Evolutionary conservation across 108 stramenopile genomes (phyloP).

Genomic region (Schizochytrium sp.): DNA sequence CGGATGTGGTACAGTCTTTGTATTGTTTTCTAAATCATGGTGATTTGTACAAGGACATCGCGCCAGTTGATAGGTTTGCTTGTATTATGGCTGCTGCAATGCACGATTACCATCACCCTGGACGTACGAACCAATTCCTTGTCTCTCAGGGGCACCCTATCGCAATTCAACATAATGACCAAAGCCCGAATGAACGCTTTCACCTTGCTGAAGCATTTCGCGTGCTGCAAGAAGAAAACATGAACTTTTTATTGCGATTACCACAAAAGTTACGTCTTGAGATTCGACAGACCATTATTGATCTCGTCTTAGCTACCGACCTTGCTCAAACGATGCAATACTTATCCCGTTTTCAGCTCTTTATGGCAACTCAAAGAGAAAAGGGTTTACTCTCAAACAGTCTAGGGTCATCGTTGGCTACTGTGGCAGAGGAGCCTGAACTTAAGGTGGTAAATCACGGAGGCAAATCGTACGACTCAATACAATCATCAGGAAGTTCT

Average conservation of each 20-base stretch:
- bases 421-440: neutral
- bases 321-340: constrained; percentile 71
- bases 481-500: neutral
- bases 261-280: neutral
- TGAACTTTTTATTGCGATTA: constrained; percentile 68
- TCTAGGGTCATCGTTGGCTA: neutral
- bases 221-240: constrained; percentile 63
- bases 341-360: constrained; percentile 68
- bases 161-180: constrained; percentile 74
- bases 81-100: constrained; percentile 71
- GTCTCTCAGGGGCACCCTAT: constrained; percentile 67
- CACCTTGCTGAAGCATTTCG: constrained; percentile 73
- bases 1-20: constrained; percentile 72
- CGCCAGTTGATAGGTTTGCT: constrained; percentile 68
- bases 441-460: neutral
- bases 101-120: constrained; percentile 76
- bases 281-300: constrained; percentile 68
- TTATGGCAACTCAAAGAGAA: constrained; percentile 57
- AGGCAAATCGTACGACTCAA: neutral
- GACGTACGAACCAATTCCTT: constrained; percentile 74
- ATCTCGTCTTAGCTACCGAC: constrained; percentile 74
- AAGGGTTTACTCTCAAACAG: neutral
- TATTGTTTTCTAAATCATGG: constrained; percentile 60
- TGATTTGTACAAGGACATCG: constrained; percentile 43
- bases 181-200: constrained; percentile 75